These are phyloP conservation scores for Naematelia encephala DNA, from an alignment of 768 basidiomycete genomes.

Conservation along the genomic window DNA sequence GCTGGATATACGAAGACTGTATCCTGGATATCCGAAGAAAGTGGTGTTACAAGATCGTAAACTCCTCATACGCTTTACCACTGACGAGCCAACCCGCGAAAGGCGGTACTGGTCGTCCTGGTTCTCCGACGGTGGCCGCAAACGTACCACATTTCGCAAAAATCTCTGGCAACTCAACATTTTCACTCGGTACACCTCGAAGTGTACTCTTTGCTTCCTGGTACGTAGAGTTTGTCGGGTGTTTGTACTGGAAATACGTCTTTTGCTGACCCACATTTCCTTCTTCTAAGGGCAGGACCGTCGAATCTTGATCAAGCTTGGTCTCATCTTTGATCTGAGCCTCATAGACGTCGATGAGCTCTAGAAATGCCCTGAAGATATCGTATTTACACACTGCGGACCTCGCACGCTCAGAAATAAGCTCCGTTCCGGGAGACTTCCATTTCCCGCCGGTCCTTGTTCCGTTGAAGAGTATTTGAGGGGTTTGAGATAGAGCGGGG, in stretches of 20 bases:
- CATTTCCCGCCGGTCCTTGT: conserved; percentile 13
- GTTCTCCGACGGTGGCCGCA: conserved; percentile 4
- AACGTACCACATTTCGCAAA: conserved; percentile 16
- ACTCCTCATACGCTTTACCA: conserved; percentile 29
- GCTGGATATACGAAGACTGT: not conserved
- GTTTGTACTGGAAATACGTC: conserved; percentile 26
- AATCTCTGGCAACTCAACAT: not conserved
- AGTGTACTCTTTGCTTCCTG: conserved; percentile 32
- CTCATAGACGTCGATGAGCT: not conserved
- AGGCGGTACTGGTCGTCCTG: conserved; percentile 18
- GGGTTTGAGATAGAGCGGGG: conserved; percentile 1
- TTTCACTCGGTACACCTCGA: conserved; percentile 14
- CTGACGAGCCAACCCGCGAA: conserved; percentile 42
- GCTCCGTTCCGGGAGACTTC: conserved; percentile 23
- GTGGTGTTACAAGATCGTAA: conserved; percentile 2
- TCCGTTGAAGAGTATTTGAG: conserved; percentile 27
- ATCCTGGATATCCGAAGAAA: conserved; percentile 7
- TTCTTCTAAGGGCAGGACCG: not conserved
- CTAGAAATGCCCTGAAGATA: conserved; percentile 15
- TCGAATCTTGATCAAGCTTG: not conserved
- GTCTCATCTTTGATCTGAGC: no score
- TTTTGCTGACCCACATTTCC: not conserved
- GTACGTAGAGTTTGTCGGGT: conserved; percentile 18
- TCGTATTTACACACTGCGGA: conserved; percentile 29
- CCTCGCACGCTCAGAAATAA: conserved; percentile 23